phyloP scores from a whole-genome alignment of 306 rosid species.

The Citrullus amarus region DNA sequence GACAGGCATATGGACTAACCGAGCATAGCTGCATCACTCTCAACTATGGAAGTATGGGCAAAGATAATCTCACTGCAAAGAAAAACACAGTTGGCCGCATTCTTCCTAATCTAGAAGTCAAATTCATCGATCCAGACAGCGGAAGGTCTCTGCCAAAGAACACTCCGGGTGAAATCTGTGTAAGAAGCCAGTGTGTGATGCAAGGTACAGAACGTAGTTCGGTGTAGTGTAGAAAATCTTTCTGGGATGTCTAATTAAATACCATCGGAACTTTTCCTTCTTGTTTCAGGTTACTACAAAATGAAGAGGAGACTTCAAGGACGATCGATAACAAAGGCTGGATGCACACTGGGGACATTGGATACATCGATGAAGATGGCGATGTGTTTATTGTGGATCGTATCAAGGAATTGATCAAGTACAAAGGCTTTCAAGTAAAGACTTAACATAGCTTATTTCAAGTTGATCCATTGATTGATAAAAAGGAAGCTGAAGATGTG shows the following conservation, averaged over 20 bases:
- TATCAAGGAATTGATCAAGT: conserved; percentile 42
- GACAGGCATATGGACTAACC: conserved; percentile 85
- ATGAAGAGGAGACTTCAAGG: conserved; percentile 57
- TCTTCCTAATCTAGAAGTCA: conserved; percentile 78
- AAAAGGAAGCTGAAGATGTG: background rate
- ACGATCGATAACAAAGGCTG: conserved; percentile 72
- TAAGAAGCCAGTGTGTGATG: conserved; percentile 85
- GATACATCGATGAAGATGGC: conserved; percentile 70
- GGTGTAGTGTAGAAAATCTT: background rate
- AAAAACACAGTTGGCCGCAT: conserved; percentile 71
- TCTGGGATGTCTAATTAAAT: background rate
- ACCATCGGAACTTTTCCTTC: background rate
- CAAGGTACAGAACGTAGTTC: conserved; percentile 31
- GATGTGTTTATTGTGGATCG: conserved; percentile 58
- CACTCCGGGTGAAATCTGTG: conserved; percentile 77
- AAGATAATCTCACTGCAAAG: conserved; percentile 21
- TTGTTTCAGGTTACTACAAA: conserved; percentile 59
- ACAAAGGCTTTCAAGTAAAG: conserved; percentile 52
- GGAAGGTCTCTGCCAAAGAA: conserved; percentile 63
- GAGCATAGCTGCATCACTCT: conserved; percentile 97
- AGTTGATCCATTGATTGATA: background rate
- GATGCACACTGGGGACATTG: conserved; percentile 89
- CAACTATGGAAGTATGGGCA: conserved; percentile 33
- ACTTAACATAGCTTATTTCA: background rate
- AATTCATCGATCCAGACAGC: conserved; percentile 71